Evolutionary conservation across 169 alveolate genomes (phyloP).

Genomic region (Miamiensis avidus): DNA sequence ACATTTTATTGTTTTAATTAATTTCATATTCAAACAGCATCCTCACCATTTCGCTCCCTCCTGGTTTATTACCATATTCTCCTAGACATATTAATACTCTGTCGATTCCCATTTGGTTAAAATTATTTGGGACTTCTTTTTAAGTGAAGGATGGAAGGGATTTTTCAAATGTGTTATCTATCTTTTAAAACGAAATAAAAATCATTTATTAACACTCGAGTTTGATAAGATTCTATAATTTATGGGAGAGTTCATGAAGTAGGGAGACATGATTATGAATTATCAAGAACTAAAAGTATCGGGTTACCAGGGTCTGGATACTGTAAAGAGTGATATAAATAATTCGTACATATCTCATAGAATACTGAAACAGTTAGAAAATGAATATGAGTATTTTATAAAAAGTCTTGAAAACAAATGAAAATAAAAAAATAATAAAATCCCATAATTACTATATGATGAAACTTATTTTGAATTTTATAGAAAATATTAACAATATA

Average conservation of each 20-base stretch:
- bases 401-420: background rate
- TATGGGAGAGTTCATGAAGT: background rate
- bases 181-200: too few species aligned
- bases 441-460: too few species aligned
- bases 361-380: background rate
- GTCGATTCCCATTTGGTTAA: constrained; percentile 22
- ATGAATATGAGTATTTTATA: background rate
- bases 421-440: too few species aligned
- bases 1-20: too few species aligned
- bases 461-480: too few species aligned
- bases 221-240: background rate
- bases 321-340: background rate
- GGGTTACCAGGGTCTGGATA: background rate
- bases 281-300: background rate
- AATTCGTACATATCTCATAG: background rate
- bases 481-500: too few species aligned
- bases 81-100: constrained; percentile 34
- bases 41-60: constrained; percentile 40
- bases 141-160: constrained; percentile 51
- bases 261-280: background rate
- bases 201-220: too few species aligned
- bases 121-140: constrained; percentile 41
- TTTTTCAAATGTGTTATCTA: constrained; percentile 27
- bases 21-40: background rate
- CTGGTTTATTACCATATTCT: constrained; percentile 43